A percentile compares a stretch with the other conserved stretches of the same genome.
These are phyloP conservation scores for Fusarium odoratissimum DNA, from an alignment of 2,329 filamentous ascomycete genomes.

Conservation along the genomic window DNA sequence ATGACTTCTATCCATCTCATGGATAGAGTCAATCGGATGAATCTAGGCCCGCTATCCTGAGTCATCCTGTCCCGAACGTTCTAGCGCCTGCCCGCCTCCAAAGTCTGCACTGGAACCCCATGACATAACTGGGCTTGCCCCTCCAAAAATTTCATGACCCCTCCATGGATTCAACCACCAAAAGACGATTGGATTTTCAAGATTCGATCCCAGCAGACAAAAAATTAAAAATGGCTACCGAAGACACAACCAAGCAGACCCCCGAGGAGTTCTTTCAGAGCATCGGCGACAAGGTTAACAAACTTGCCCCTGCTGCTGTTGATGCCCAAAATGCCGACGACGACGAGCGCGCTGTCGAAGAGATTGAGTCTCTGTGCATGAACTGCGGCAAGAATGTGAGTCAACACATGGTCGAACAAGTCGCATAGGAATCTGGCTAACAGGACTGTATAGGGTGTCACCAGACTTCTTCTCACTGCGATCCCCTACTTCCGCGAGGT, in stretches of 20 bases:
- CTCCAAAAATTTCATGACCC: conserved; percentile 50
- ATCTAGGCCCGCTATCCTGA: conserved; percentile 20
- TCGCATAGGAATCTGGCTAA: conserved; percentile 23
- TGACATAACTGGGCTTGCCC: conserved; percentile 49
- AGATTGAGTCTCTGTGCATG: conserved; percentile 86
- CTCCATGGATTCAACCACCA: conserved; percentile 41
- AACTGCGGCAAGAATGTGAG: conserved; percentile 83
- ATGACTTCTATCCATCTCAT: not conserved
- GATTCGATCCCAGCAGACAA: conserved; percentile 12
- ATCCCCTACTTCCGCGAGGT: conserved; percentile 99
- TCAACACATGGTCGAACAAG: not conserved
- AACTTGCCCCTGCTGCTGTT: conserved; percentile 57
- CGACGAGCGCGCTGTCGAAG: conserved; percentile 69
- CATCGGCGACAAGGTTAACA: conserved; percentile 71
- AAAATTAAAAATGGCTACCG: conserved; percentile 59
- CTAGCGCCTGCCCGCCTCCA: conserved; percentile 39
- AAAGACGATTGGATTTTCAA: conserved; percentile 33
- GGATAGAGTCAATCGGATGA: conserved; percentile 15
- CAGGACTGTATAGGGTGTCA: conserved; percentile 73
- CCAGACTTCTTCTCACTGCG: conserved; percentile 85
- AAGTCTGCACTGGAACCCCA: conserved; percentile 40
- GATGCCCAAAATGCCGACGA: conserved; percentile 53
- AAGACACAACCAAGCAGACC: conserved; percentile 54
- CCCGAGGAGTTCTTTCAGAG: conserved; percentile 69
- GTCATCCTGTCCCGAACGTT: conserved; percentile 40